Percentiles rank a stretch among this genome's conserved stretches.
Conservation (phyloP, 495 filamentous ascomycete genomes). For the Aspergillus baeticus region DNA sequence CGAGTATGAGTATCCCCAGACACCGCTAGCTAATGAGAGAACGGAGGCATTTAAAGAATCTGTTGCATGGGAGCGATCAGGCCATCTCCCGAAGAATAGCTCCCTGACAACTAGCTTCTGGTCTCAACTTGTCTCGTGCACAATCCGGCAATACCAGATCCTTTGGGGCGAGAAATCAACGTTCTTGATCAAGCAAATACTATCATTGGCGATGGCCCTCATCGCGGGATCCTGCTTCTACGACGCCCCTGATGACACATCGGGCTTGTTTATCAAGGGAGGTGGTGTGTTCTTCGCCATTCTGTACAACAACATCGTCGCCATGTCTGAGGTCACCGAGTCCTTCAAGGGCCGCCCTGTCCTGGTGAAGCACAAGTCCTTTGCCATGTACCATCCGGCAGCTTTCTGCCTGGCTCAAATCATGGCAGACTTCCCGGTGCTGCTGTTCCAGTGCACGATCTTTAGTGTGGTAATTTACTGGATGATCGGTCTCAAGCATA, state of each 20-base stretch:
- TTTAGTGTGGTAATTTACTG: slow-evolving; percentile 75
- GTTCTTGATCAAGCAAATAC: slow-evolving; percentile 58
- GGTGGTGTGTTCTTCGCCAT: slow-evolving; percentile 73
- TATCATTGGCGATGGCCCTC: slow-evolving; percentile 40
- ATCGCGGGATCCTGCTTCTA: slow-evolving; percentile 46
- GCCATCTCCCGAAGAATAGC: no score
- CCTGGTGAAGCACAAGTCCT: slow-evolving; percentile 51
- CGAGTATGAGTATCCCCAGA: no score
- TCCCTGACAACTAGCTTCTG: no score
- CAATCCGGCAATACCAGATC: slow-evolving; percentile 56
- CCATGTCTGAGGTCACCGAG: slow-evolving; percentile 69
- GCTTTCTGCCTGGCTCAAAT: slow-evolving; percentile 72
- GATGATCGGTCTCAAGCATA: slow-evolving; percentile 55
- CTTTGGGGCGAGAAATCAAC: slow-evolving; percentile 60
- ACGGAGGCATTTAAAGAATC: no score
- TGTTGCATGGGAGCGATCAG: no score
- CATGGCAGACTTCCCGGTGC: slow-evolving; percentile 65
- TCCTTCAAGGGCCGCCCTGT: slow-evolving; percentile 70
- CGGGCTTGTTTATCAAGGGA: slow-evolving; percentile 52
- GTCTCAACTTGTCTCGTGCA: no score
- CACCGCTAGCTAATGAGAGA: no score
- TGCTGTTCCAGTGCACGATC: slow-evolving; percentile 61
- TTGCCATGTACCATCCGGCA: slow-evolving; percentile 68
- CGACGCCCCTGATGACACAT: slow-evolving; percentile 36
- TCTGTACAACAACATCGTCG: slow-evolving; percentile 71